These are phyloP conservation scores for Raffaelea albimanens DNA, from an alignment of 2,329 filamentous ascomycete species.

Conservation along the genomic window DNA sequence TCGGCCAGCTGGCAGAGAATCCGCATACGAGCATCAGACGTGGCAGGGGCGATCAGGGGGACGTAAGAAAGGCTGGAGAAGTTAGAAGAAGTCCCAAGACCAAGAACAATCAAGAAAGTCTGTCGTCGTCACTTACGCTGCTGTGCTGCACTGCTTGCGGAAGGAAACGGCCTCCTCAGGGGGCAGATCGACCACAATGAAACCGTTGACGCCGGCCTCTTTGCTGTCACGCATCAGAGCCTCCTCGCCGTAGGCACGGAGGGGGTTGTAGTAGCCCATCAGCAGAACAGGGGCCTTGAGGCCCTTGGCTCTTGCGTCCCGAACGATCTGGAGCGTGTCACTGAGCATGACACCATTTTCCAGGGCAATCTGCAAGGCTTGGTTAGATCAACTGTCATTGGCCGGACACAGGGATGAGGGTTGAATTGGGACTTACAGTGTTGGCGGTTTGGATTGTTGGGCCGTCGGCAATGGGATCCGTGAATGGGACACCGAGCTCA, in stretches of 20 bases:
- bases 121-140: constrained; percentile 53
- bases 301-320: constrained; percentile 66
- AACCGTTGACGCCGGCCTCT: constrained; percentile 81
- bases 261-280: constrained; percentile 99
- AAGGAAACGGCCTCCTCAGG: constrained; percentile 94
- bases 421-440: constrained; percentile 45
- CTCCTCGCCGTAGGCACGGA: constrained; percentile 91
- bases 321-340: constrained; percentile 73
- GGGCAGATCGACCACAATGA: constrained; percentile 92
- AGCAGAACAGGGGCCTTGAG: constrained; percentile 76
- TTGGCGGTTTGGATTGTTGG: constrained; percentile 96
- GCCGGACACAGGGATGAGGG: too few relatives aligned
- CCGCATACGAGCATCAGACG: constrained; percentile 88
- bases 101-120: constrained; percentile 8
- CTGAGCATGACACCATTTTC: constrained; percentile 79
- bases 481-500: constrained; percentile 93
- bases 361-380: constrained; percentile 49
- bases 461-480: constrained; percentile 94
- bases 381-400: not conserved
- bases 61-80: constrained; percentile 74
- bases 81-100: not conserved
- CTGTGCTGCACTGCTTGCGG: constrained; percentile 70
- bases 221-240: constrained; percentile 75
- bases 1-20: constrained; percentile 93
- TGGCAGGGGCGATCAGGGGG: constrained; percentile 90